Evolutionary conservation across 768 basidiomycete genomes (phyloP).

Genomic region (Kwoniella dendrophila): DNA sequence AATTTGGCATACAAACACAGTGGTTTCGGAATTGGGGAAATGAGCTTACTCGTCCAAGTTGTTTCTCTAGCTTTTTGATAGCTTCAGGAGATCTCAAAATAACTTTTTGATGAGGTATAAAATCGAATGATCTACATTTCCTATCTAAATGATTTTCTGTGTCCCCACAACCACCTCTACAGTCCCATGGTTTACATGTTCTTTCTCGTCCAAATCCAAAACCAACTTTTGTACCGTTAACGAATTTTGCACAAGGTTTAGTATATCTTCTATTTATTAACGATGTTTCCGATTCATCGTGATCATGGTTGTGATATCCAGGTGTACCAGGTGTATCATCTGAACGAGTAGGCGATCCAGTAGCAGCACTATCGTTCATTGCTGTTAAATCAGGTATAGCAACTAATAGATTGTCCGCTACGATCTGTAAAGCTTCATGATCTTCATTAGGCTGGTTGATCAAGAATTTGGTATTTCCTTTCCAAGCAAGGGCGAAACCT

Average conservation of each 20-base stretch:
- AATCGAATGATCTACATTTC: constrained; percentile 77
- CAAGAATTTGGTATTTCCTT: constrained; percentile 69
- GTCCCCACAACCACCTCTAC: constrained; percentile 62
- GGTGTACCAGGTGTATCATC: not conserved
- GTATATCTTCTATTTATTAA: constrained; percentile 54
- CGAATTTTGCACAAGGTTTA: constrained; percentile 81
- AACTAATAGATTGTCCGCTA: constrained; percentile 76
- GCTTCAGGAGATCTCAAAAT: constrained; percentile 59
- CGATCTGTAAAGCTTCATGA: constrained; percentile 77
- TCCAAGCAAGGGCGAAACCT: constrained; percentile 84
- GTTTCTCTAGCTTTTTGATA: constrained; percentile 25
- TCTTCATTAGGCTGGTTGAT: constrained; percentile 73
- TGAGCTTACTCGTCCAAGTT: constrained; percentile 35
- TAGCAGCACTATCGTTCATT: constrained; percentile 52
- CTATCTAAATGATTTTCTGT: constrained; percentile 65
- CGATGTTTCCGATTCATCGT: constrained; percentile 28
- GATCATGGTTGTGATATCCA: not conserved
- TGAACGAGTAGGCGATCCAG: constrained; percentile 35
- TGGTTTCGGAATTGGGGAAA: not conserved
- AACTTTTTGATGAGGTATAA: constrained; percentile 77
- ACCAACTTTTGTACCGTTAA: constrained; percentile 83
- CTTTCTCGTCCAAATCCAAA: constrained; percentile 80
- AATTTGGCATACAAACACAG: not conserved
- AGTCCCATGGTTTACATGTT: constrained; percentile 70
- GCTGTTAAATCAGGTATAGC: constrained; percentile 69